phyloP scores from a whole-genome alignment of 345 rosid species.

The Acer campestre region DNA sequence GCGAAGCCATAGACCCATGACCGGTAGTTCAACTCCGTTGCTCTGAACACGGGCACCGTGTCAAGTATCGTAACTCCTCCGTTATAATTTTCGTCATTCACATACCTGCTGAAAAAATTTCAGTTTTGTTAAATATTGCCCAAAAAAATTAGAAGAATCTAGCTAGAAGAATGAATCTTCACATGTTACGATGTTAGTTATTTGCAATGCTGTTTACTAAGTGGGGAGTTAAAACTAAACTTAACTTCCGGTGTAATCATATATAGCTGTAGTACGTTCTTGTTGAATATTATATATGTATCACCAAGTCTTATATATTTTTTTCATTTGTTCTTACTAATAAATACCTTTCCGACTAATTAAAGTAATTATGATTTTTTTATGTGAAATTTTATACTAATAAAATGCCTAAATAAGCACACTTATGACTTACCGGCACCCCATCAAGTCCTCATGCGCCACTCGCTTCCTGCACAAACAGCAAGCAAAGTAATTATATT shows the following conservation, averaged over 20 bases:
- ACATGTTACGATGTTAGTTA: not conserved
- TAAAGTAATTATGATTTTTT: no score
- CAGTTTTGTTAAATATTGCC: no score
- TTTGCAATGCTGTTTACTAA: not conserved
- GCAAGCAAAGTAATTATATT: not conserved
- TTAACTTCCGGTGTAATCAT: not conserved
- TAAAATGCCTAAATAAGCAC: not conserved
- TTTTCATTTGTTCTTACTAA: no score
- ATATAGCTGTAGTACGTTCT: no score
- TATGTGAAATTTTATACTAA: not conserved
- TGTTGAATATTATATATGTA: not conserved
- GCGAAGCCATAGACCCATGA: constrained; percentile 55
- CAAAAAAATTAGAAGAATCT: no score
- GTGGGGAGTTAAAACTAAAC: not conserved
- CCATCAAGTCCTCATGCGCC: constrained; percentile 87
- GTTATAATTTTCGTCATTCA: constrained; percentile 15
- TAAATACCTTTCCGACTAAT: no score
- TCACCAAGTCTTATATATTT: no score
- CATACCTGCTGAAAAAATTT: not conserved
- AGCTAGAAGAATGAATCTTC: not conserved
- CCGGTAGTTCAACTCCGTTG: constrained; percentile 56
- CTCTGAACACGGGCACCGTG: constrained; percentile 41
- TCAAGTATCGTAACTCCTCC: constrained; percentile 52
- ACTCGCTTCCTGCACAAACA: constrained; percentile 64
- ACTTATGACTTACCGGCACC: constrained; percentile 66